phyloP scores from a whole-genome alignment of 176 grass and related monocot genomes.

The Eremochloa ophiuroides region DNA sequence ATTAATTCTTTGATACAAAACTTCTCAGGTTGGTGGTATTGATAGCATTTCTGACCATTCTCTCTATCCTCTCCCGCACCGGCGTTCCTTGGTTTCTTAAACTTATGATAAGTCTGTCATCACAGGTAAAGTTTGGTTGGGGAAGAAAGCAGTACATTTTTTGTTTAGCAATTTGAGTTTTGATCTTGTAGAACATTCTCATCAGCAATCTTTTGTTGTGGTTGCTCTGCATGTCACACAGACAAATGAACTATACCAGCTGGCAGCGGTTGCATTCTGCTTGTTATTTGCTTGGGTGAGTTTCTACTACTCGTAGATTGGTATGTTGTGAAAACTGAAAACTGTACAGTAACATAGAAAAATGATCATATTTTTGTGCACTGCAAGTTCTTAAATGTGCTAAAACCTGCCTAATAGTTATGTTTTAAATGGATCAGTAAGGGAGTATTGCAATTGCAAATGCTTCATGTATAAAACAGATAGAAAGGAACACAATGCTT shows the following conservation, averaged over 20 bases:
- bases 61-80: slow-evolving; percentile 82
- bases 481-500: background rate
- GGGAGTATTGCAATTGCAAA: background rate
- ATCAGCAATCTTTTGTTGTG: slow-evolving; percentile 18
- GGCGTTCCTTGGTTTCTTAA: slow-evolving; percentile 97
- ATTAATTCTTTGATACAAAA: slow-evolving; percentile 22
- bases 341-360: background rate
- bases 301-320: slow-evolving; percentile 20
- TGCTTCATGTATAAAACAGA: background rate
- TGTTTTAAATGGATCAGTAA: background rate
- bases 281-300: slow-evolving; percentile 97
- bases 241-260: slow-evolving; percentile 98
- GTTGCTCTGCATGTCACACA: slow-evolving; percentile 46
- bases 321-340: background rate
- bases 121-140: slow-evolving; percentile 56
- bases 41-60: slow-evolving; percentile 78
- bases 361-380: background rate
- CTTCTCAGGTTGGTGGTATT: slow-evolving; percentile 71
- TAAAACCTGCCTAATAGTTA: slow-evolving; percentile 1
- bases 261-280: slow-evolving; percentile 98
- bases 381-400: background rate
- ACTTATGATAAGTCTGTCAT: slow-evolving; percentile 98
- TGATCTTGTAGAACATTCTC: slow-evolving; percentile 11
- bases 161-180: slow-evolving; percentile 9
- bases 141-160: background rate